Base-by-base conservation (phyloP, 176 grass and related monocot species). In the Oryza australiensis region DNA sequence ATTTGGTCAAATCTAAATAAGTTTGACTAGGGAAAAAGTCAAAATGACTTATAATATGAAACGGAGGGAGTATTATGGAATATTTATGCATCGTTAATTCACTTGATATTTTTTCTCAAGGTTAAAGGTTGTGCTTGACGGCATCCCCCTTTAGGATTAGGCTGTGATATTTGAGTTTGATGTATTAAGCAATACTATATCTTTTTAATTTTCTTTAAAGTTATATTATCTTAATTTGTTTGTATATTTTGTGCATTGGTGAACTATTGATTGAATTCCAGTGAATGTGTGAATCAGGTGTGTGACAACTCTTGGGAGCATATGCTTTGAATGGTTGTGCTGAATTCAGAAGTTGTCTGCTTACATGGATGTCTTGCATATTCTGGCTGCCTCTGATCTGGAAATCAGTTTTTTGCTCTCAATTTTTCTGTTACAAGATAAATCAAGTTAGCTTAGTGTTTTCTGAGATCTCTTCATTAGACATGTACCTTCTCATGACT, bases 361-460 rank as follows among this genome's bases (percentile, higher is more conserved):
- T 84, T 94, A 83, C 87, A 87, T 94, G 93, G 85, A 94, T 94
- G 89, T 86, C 82, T 94, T 94, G 89, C 93, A 87, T 91, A 83
- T 92, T 92, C 75, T 89, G 88, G 86, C 85, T 91, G 33, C 85
- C 81, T 89, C 89, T 91, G 76, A 85, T 85, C 80, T 89, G 82
- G 81, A 85, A 82, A 86, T 76, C 80, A 82, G 87, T 87, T 82
- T 85, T 55, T 76, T 46, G 66, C 68, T 85, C 59, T 70, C 84
- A 85, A 60, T 87, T 88, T 91, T 90, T 68, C 66, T 86, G 55
- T 80, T 84, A 80, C 79, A 71, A 87, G 83, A 83, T 84, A 79
- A 85, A 72, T 86, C 64, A 71, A 86, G 83, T 60, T 92, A 90
- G 78, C 9, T 30, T 86, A 86, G 82, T 72, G 53, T 80, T 67